Base-by-base conservation (phyloP, 371 early-diverging fungal species). In the Mucor plumbeus region DNA sequence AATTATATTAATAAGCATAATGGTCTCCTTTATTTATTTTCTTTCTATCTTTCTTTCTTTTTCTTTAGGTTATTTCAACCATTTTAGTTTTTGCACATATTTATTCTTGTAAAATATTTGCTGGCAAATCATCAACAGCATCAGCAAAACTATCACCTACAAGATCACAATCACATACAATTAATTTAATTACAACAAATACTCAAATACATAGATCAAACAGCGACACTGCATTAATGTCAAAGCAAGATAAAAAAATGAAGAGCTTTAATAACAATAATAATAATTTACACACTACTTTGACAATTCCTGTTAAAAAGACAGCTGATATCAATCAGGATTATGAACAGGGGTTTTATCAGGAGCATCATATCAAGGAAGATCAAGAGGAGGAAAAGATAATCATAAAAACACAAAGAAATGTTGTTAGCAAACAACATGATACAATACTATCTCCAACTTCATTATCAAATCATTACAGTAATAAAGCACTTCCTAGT, bases 281-380 rank as follows among this genome's bases (percentile, higher is more conserved):
- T 15, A 8, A n/a, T 55, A 55, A 34, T 55, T 14, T n/a, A 4
- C 31, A 33, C 31, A 36, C 31, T 35, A 61, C 38, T 15, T 61
- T 21, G 10, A 50, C 50, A 50, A 50, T 50, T 19, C 50, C 50
- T 50, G 26, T 26, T 48, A 84, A 84, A 73, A 94, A 94, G 87
- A 97, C 97, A 96, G 87, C 91, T 11, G 92, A 92, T 17, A 88
- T 97, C 69, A 97, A 97, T 72, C 88, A 91, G 70, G 97, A 97
- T 1, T 94, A 96, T 74, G 94, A 94, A 21, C 50, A 50, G 50
- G 50, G 50, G 50, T 11, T 10, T 19, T 50, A 50, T 50, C 50
- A 50, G 50, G 50, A 50, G 50, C 50, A 50, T 11, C 50, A 21
- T 17, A 43, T 43, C 47, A 47, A 17, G 50, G 50, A 21, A 21